phyloP scores from a whole-genome alignment of 2,329 filamentous ascomycete genomes.

The Botrytis porri region DNA sequence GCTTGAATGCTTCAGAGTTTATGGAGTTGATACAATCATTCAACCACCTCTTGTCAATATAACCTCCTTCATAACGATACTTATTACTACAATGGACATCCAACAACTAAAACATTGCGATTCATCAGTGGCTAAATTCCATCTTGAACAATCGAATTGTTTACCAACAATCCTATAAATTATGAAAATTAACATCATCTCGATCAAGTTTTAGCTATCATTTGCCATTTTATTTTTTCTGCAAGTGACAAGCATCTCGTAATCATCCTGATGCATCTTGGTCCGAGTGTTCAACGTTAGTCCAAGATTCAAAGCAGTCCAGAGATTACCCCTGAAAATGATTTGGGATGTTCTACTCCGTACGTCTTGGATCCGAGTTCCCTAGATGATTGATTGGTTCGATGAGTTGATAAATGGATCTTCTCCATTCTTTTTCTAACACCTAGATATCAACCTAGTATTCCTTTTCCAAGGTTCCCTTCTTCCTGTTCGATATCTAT shows the following conservation, averaged over 20 bases:
- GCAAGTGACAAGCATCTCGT: neutral
- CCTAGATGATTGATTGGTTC: neutral
- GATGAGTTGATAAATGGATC: neutral
- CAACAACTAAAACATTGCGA: neutral
- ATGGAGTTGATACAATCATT: neutral
- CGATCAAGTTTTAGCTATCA: neutral
- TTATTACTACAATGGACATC: too few relatives aligned
- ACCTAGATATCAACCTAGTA: neutral
- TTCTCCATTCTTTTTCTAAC: neutral
- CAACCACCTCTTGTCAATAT: neutral
- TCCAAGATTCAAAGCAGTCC: neutral
- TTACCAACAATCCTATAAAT: neutral
- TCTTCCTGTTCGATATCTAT: neutral
- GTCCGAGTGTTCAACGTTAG: neutral
- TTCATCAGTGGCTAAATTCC: neutral
- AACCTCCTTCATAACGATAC: neutral
- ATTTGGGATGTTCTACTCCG: neutral
- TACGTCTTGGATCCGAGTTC: neutral
- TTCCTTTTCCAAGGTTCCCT: conserved; percentile 8
- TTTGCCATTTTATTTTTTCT: neutral
- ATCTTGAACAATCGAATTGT: neutral
- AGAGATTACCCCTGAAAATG: conserved; percentile 1
- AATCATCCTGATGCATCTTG: conserved; percentile 9
- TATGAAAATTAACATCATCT: neutral
- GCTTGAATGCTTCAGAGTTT: neutral